These are phyloP conservation scores for Emericellopsis cladophorae DNA, from an alignment of 2,329 filamentous ascomycete species.

Conservation along the genomic window DNA sequence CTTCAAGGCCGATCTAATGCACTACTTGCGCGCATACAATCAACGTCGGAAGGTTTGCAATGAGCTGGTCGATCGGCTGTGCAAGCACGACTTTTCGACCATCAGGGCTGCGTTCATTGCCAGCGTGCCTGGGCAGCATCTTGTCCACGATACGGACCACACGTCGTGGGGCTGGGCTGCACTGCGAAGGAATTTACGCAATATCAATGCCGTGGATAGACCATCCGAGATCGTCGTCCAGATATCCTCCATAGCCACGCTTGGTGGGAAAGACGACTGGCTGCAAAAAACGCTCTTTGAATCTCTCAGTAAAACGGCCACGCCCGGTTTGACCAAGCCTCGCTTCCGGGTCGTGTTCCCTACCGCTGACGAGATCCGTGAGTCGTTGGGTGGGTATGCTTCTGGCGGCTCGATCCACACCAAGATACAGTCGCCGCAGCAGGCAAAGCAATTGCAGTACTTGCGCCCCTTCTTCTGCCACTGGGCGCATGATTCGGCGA, in stretches of 20 bases:
- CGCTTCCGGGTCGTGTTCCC: constrained; percentile 68
- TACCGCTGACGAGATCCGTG: constrained; percentile 64
- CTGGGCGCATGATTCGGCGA: constrained; percentile 52
- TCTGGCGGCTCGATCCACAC: constrained; percentile 75
- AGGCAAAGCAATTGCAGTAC: constrained; percentile 63
- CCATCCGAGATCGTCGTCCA: constrained; percentile 43
- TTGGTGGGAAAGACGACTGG: constrained; percentile 62
- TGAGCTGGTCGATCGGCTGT: constrained; percentile 43
- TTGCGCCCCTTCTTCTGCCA: constrained; percentile 59
- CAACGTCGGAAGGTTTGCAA: constrained; percentile 36
- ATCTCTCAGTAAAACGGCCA: constrained; percentile 20
- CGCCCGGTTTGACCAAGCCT: constrained; percentile 16
- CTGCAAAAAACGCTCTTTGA: constrained; percentile 51
- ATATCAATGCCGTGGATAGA: constrained; percentile 31
- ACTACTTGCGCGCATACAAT: constrained; percentile 62
- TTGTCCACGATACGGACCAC: constrained; percentile 26
- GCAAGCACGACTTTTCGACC: constrained; percentile 53
- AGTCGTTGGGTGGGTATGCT: constrained; percentile 63
- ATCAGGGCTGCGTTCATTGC: constrained; percentile 63
- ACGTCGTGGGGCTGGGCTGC: constrained; percentile 70
- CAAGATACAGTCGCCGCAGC: constrained; percentile 57
- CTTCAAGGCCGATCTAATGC: constrained; percentile 66
- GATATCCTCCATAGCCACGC: constrained; percentile 71
- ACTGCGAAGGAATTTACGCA: constrained; percentile 44
- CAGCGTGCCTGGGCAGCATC: constrained; percentile 61